phyloP scores from a whole-genome alignment of 208 protist species.

The Strigomonas culicis region DNA sequence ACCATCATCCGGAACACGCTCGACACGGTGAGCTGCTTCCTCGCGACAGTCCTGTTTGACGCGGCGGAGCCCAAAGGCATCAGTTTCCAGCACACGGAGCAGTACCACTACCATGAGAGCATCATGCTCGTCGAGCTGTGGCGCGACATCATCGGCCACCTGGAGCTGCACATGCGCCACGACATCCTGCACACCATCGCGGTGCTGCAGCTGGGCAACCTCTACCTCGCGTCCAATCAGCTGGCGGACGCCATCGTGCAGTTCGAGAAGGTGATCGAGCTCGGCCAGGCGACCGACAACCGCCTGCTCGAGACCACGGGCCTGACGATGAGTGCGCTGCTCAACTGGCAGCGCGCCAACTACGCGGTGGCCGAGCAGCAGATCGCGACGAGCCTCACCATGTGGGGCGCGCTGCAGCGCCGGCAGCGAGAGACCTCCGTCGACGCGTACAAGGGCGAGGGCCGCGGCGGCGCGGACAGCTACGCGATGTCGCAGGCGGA shows the following conservation, averaged over 20 bases:
- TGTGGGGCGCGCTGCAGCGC: conserved; percentile 40
- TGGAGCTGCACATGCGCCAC: conserved; percentile 58
- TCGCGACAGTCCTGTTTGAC: conserved; percentile 60
- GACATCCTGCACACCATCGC: conserved; percentile 53
- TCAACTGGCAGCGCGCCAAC: conserved; percentile 76
- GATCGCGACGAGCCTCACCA: conserved; percentile 40
- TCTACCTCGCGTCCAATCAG: conserved; percentile 83
- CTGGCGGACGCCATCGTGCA: conserved; percentile 58
- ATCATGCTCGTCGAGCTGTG: conserved; percentile 83
- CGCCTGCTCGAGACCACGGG: conserved; percentile 62
- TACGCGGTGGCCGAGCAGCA: conserved; percentile 70
- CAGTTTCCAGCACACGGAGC: conserved; percentile 57
- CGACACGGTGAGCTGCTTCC: conserved; percentile 56
- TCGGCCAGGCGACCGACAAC: conserved; percentile 28
- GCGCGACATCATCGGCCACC: conserved; percentile 55
- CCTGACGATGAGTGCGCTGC: conserved; percentile 59
- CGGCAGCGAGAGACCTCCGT: neutral
- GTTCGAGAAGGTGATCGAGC: conserved; percentile 47
- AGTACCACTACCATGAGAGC: conserved; percentile 80
- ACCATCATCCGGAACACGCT: conserved; percentile 55
- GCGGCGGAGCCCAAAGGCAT: conserved; percentile 30
- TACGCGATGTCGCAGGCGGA: neutral
- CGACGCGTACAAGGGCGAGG: neutral
- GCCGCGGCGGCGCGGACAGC: neutral
- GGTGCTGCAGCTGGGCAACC: conserved; percentile 72